Percentiles rank a stretch among this genome's conserved stretches.
phyloP scores from a whole-genome alignment of 306 rosid species.

The Quercus berberidifolia region DNA sequence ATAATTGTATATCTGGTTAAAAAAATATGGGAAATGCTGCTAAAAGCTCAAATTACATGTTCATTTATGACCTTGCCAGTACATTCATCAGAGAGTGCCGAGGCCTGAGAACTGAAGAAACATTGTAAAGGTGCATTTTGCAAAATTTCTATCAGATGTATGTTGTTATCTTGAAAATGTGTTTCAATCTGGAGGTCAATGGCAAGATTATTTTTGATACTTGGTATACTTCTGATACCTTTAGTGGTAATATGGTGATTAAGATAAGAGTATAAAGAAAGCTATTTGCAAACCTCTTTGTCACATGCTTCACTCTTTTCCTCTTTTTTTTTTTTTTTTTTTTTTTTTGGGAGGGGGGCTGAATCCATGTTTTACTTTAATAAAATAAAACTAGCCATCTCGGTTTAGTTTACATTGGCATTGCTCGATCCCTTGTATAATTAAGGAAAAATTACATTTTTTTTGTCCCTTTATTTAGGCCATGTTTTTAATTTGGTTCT shows the following conservation, averaged over 20 bases:
- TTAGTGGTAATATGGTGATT: background rate
- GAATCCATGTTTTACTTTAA: background rate
- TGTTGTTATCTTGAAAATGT: background rate
- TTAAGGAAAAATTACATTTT: no score
- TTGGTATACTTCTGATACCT: background rate
- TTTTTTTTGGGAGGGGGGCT: no score
- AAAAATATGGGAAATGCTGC: background rate
- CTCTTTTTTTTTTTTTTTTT: fast-evolving
- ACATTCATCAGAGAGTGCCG: no score
- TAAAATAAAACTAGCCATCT: background rate
- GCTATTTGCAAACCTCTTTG: background rate
- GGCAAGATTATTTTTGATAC: background rate
- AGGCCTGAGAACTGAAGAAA: background rate
- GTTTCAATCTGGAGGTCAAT: background rate
- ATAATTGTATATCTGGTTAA: background rate
- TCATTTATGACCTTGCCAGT: background rate
- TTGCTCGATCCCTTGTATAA: background rate
- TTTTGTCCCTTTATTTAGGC: no score
- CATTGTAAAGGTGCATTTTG: background rate
- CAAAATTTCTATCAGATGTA: background rate
- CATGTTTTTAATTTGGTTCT: no score
- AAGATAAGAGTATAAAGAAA: background rate
- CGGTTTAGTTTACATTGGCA: background rate
- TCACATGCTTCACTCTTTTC: background rate
- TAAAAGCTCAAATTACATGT: background rate